Percentiles rank a stretch among this genome's conserved stretches.
These are phyloP conservation scores for Trichoderma endophyticum DNA, from an alignment of 2,329 filamentous ascomycete species.

Conservation along the genomic window DNA sequence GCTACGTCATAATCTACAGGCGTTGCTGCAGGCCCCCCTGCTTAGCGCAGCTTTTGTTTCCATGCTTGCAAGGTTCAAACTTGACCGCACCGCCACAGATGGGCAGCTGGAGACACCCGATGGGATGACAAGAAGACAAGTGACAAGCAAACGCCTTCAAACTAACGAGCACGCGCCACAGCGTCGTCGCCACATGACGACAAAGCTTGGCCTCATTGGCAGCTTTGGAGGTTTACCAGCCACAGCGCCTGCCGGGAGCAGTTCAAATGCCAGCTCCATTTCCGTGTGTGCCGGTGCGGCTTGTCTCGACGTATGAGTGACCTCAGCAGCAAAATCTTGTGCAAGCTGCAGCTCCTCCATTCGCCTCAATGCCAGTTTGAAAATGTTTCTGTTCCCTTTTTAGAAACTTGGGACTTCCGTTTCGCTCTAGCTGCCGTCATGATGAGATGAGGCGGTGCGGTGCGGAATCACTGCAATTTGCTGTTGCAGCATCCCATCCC, in stretches of 20 bases:
- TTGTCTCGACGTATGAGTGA: slow-evolving; percentile 16
- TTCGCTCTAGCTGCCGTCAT: not conserved
- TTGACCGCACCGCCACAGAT: slow-evolving; percentile 8
- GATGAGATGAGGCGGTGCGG: not conserved
- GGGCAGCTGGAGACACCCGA: not conserved
- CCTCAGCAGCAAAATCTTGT: slow-evolving; percentile 2
- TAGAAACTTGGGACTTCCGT: not conserved
- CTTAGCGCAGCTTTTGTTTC: not conserved
- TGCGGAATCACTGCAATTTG: not conserved
- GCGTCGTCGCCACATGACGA: slow-evolving; percentile 11
- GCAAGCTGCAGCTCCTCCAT: too few species aligned
- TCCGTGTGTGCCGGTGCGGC: slow-evolving; percentile 11
- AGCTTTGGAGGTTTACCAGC: not conserved
- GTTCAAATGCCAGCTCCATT: not conserved
- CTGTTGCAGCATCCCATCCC: not conserved
- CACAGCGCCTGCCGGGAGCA: not conserved
- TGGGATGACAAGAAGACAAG: not conserved
- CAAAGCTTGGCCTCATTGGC: not conserved
- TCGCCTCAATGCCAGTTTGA: not conserved
- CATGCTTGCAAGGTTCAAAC: not conserved
- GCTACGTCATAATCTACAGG: slow-evolving; percentile 4
- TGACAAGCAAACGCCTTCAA: too few species aligned
- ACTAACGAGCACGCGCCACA: not conserved
- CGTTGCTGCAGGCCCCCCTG: slow-evolving; percentile 6
- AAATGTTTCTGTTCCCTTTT: not conserved